Percentiles rank a stretch among this genome's conserved stretches.
Conservation (phyloP, 768 basidiomycete species). For the Asterophora lycoperdoides region DNA sequence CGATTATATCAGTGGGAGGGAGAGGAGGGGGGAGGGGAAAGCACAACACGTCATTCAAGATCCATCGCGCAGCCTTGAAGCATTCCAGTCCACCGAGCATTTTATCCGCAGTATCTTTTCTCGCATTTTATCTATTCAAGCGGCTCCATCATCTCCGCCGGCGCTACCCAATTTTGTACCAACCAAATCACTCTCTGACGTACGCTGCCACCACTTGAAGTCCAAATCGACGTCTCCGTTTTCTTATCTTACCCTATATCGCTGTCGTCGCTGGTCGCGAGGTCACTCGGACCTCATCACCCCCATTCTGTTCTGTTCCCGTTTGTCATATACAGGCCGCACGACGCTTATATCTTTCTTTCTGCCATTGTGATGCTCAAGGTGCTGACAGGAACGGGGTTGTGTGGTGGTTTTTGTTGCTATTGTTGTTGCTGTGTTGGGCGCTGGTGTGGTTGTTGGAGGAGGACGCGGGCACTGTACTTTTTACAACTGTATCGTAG, state of each 20-base stretch:
- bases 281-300: not conserved
- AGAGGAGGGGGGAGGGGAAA: constrained; percentile 4
- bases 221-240: not conserved
- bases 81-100: constrained; percentile 9
- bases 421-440: constrained; percentile 5
- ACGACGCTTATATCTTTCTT: constrained; percentile 16
- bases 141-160: not conserved
- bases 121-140: constrained; percentile 6
- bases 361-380: constrained; percentile 1
- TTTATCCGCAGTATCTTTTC: constrained; percentile 12
- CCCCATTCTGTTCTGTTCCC: constrained; percentile 12
- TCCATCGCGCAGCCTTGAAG: constrained; percentile 10
- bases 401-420: constrained; percentile 8
- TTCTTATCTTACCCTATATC: constrained; percentile 15
- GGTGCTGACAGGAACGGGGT: constrained; percentile 3
- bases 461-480: not conserved
- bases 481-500: not conserved
- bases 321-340: constrained; percentile 17
- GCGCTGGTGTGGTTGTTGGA: not conserved
- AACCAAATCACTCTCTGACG: constrained; percentile 2
- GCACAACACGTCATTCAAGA: constrained; percentile 9
- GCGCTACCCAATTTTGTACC: constrained; percentile 16
- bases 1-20: not conserved
- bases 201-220: not conserved
- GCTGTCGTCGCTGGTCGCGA: constrained; percentile 9